These are phyloP conservation scores for Candida golubevii DNA, from an alignment of 805 yeast species.

Conservation along the genomic window DNA sequence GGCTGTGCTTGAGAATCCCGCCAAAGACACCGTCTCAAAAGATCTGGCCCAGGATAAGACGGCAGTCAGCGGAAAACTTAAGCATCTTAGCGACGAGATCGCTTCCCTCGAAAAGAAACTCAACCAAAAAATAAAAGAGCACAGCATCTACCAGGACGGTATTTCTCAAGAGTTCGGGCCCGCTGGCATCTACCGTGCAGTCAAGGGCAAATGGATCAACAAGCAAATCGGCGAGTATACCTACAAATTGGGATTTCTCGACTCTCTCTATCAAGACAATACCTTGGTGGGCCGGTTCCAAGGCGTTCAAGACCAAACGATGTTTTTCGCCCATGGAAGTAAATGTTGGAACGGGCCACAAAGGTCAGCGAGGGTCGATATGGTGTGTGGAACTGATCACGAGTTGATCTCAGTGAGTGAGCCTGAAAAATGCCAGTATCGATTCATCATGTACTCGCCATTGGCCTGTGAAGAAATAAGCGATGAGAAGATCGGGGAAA, in stretches of 20 bases:
- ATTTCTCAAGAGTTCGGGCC: conserved; percentile 48
- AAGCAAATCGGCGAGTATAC: conserved; percentile 63
- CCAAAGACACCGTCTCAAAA: neutral
- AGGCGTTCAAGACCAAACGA: conserved; percentile 24
- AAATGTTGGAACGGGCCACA: conserved; percentile 94
- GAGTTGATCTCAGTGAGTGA: conserved; percentile 68
- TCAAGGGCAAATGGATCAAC: conserved; percentile 45
- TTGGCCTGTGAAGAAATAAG: conserved; percentile 34
- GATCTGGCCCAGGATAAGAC: neutral
- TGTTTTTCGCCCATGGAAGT: conserved; percentile 58
- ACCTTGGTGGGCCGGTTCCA: conserved; percentile 21
- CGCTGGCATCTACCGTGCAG: conserved; percentile 58
- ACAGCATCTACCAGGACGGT: conserved; percentile 18
- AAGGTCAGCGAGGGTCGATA: conserved; percentile 60
- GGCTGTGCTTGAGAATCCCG: neutral
- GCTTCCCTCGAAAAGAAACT: conserved; percentile 17
- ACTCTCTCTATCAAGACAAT: conserved; percentile 48
- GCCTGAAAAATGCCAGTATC: conserved; percentile 84
- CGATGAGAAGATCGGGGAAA: conserved; percentile 11
- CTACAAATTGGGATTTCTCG: conserved; percentile 59
- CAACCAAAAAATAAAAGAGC: conserved; percentile 12
- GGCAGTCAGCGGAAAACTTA: too few species aligned
- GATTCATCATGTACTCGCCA: conserved; percentile 46
- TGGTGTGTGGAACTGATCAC: conserved; percentile 62
- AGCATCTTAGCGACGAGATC: conserved; percentile 7